Evolutionary conservation across 306 rosid species (phyloP), one percentile per base, ranked within the genome.

Genomic region (Begonia fuchsioides): DNA sequence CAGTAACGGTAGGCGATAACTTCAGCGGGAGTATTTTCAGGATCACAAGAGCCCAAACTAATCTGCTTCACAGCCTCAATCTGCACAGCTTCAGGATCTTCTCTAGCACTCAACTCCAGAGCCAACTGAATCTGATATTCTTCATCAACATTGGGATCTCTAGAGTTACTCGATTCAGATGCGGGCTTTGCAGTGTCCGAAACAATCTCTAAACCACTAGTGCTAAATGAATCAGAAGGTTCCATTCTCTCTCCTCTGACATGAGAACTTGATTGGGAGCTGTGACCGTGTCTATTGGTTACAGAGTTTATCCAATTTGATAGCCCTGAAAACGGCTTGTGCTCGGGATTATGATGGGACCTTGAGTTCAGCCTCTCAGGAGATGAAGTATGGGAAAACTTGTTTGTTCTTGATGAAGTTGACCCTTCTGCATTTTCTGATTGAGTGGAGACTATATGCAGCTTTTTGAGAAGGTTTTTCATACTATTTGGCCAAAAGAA

Each of bases 11-110:
- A 85, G 61, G 95, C 94, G 65, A 81, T 73, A 39, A 90, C 82
- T 79, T 84, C 97, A 54, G 95, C 94, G 2, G 92, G 92, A 41
- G 95, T 76, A 47, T 90, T 76, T 55, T 73, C 79, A 48, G 78
- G 73, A 32, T 77, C 87, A 68, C 92, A 81, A 62, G 97, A 79
- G 43, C 95, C 97, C 58, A 90, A 71, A 74, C 97, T 84, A 57
- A 90, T 90, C 77, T 90, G 92, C 85, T 85, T 90, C 47, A 84
- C 81, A 64, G 94, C 97, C 72, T 84, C 97, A 73, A 90, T 90
- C 73, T 90, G 94, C 74, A 80, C 92, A 52, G 97, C 97, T 69
- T 85, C 97, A 12, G 94, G 97, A 77, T 90, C 97, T 71, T 90
- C 97, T 64, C 83, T 81, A 26, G 97, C 97, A 69, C 97, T 90